Evolutionary conservation across 768 basidiomycete species (phyloP).

Genomic region (Leucosporidium creatinivorum): DNA sequence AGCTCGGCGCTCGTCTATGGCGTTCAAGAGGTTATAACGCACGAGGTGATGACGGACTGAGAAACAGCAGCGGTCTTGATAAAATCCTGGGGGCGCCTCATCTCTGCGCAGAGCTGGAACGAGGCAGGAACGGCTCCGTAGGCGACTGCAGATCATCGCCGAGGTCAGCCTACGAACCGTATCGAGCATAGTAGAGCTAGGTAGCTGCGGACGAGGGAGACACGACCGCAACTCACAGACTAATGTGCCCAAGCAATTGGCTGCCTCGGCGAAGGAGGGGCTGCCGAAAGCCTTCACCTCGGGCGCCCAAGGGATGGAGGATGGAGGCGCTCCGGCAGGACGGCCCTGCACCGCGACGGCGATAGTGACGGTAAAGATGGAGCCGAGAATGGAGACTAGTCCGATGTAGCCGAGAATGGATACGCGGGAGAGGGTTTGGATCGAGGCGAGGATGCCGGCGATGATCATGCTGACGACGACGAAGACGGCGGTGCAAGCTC

Average conservation of each 20-base stretch:
- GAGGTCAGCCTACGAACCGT: background rate
- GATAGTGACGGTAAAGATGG: conserved; percentile 33
- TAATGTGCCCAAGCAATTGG: conserved; percentile 40
- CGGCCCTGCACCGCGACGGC: conserved; percentile 35
- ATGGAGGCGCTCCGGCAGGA: conserved; percentile 37
- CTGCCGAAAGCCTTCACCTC: conserved; percentile 30
- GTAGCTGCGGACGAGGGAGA: no score
- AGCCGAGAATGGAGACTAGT: conserved; percentile 28
- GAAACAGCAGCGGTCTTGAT: conserved; percentile 36
- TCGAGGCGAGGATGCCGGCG: conserved; percentile 33
- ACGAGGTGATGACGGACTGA: conserved; percentile 14
- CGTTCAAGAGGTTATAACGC: no score
- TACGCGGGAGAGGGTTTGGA: conserved; percentile 40
- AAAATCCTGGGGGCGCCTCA: conserved; percentile 40
- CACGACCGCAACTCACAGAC: conserved; percentile 41
- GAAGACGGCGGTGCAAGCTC: conserved; percentile 43
- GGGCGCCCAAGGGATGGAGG: conserved; percentile 31
- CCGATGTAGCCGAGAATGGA: conserved; percentile 40
- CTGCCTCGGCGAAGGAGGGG: conserved; percentile 36
- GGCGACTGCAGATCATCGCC: background rate
- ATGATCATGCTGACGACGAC: conserved; percentile 39
- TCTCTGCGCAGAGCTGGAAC: conserved; percentile 35
- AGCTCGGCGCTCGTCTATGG: no score
- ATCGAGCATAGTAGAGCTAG: no score
- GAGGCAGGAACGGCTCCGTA: conserved; percentile 20